Evolutionary conservation across 345 rosid species (phyloP).

Genomic region (Linum trigynum): DNA sequence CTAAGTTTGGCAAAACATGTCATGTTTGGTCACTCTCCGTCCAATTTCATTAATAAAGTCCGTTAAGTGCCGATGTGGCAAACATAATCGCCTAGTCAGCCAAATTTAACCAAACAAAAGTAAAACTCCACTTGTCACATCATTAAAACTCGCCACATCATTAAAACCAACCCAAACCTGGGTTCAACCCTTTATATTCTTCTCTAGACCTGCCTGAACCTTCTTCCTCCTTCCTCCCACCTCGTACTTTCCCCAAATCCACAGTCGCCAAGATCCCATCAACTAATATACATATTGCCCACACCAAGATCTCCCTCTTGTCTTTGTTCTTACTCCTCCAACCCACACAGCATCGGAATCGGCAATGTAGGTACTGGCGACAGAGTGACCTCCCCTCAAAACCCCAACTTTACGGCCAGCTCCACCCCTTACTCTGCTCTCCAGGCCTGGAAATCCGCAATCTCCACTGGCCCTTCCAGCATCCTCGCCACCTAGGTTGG

Average conservation of each 20-base stretch:
- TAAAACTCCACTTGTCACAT: too few species aligned
- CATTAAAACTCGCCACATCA: too few species aligned
- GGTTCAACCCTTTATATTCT: too few species aligned
- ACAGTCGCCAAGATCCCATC: background rate
- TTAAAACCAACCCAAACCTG: too few species aligned
- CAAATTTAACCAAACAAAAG: too few species aligned
- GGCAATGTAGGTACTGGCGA: conserved; percentile 39
- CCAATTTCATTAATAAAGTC: too few species aligned
- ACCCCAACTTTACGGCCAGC: conserved; percentile 19
- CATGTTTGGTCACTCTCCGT: too few species aligned
- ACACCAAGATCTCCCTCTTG: conserved; percentile 2
- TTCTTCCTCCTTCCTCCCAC: too few species aligned
- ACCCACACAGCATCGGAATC: conserved; percentile 14
- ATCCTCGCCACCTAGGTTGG: conserved; percentile 73
- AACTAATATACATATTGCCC: conserved; percentile 15
- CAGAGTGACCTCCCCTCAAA: conserved; percentile 23
- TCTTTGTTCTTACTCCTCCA: conserved; percentile 11
- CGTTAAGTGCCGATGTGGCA: too few species aligned
- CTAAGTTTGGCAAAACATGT: too few species aligned
- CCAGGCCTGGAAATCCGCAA: conserved; percentile 75
- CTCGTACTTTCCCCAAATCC: background rate
- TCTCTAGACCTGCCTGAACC: too few species aligned
- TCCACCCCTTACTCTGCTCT: conserved; percentile 49
- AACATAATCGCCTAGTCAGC: too few species aligned
- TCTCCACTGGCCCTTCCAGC: conserved; percentile 61